Base-by-base conservation (phyloP, 176 grass and related monocot genomes). In the Juncus effusus region DNA sequence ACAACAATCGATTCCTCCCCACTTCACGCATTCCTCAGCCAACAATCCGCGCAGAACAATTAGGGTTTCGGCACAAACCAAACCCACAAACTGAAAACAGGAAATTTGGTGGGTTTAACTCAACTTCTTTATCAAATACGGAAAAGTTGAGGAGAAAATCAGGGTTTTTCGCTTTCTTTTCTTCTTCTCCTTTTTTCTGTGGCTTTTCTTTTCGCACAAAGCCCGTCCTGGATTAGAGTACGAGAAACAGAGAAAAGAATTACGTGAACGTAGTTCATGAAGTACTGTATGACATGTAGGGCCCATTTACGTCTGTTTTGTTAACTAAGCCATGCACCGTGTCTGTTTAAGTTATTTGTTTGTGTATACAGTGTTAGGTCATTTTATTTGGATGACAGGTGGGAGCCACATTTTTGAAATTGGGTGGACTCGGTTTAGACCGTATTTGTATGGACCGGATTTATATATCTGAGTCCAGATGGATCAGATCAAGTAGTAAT, bases 31-130 rank as follows among this genome's bases (percentile, higher is more conserved):
- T 66, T 50, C 15, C 16, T 13, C 16, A 68, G 61, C 38, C 2
- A 63, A 40, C 38, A 63, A 42, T 63, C 40, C 11, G 36, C 13
- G 41, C 38, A 6, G 13, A 14, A 4, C 38, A 54, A 55, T 69
- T 66, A 69, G 65, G 50, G 65, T 69, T 51, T 66, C 19, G 19
- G 19, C 19, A 47, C 11, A 37, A 40, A 69, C 0, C 36, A 38
- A 66, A 28, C 19, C 19, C 19, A 28, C 19, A 28, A 41, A 66
- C 49, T 52, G 1, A 66, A 41, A 66, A 5, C 5, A 50, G 37
- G 10, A 66, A 51, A 47, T 47, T 47, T 5, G 45, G 50, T 53
- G 16, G 47, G 19, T 28, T 28, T 28, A 28, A 28, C 19, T 28
- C 19, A 1, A 28, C 0, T 28, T 28, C 19, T 28, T 28, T 28